These are phyloP conservation scores for Exophiala calicioides DNA, from an alignment of 2,329 filamentous ascomycete species.

Conservation along the genomic window DNA sequence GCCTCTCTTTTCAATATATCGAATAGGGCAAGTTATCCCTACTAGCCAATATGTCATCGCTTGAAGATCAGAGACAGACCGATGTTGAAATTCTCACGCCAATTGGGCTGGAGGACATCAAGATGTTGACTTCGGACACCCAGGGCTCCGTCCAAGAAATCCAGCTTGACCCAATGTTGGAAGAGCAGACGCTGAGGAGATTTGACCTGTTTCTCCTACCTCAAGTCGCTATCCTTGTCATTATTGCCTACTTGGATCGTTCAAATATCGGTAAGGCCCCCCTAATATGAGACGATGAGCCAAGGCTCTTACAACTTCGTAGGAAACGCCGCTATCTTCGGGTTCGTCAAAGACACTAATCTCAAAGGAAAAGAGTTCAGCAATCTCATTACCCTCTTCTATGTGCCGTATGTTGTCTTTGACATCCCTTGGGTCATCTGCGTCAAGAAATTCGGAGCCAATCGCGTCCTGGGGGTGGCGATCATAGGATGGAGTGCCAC, in stretches of 20 bases:
- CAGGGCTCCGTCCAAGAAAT: not conserved
- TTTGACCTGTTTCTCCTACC: conserved; percentile 24
- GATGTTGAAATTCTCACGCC: no score
- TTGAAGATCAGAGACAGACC: no score
- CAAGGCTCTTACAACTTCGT: no score
- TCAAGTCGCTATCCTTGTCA: conserved; percentile 11
- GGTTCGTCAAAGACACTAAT: no score
- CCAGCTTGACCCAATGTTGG: conserved; percentile 17
- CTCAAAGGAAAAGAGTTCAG: no score
- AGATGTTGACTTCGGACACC: not conserved
- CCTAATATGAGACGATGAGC: no score
- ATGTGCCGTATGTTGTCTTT: conserved; percentile 43
- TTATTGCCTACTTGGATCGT: conserved; percentile 10
- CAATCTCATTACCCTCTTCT: no score
- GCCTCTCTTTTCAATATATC: no score
- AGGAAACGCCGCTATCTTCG: no score
- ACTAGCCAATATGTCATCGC: no score
- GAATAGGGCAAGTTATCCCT: no score
- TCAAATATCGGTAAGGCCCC: conserved; percentile 11
- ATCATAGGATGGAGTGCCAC: conserved; percentile 38
- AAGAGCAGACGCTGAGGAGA: conserved; percentile 15
- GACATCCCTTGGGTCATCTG: conserved; percentile 36
- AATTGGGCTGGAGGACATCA: no score
- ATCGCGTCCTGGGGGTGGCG: conserved; percentile 22
- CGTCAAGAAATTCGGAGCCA: conserved; percentile 12